phyloP scores from a whole-genome alignment of 495 filamentous ascomycete species.

The Haplographium delicatum region DNA sequence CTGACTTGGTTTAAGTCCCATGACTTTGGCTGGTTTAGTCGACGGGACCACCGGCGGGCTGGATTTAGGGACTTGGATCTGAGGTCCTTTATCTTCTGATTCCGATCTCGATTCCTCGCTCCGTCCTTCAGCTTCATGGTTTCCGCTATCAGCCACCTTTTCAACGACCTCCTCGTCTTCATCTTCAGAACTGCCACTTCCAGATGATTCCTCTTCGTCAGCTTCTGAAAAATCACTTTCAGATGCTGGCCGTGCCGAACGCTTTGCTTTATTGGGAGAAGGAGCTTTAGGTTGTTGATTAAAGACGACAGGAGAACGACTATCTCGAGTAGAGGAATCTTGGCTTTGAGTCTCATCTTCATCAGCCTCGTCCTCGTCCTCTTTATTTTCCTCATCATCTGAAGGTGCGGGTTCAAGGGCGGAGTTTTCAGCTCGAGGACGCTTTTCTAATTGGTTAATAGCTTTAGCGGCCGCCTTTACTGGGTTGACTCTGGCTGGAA shows the following conservation, averaged over 20 bases:
- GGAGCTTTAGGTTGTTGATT: conserved; percentile 4
- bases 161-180: not conserved
- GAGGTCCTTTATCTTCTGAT: conserved; percentile 2
- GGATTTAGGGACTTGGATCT: not conserved
- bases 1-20: not conserved
- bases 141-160: not conserved
- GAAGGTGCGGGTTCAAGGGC: not conserved
- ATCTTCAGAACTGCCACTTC: conserved; percentile 4
- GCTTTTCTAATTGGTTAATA: not conserved
- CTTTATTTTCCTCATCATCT: conserved; percentile 4
- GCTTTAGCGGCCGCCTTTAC: not conserved
- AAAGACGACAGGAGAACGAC: conserved; percentile 23
- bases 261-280: not conserved
- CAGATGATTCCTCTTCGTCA: not conserved
- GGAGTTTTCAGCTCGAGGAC: not conserved
- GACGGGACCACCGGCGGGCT: conserved; percentile 7
- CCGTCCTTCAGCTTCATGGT: not conserved
- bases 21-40: not conserved
- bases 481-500: not conserved
- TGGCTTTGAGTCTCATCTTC: conserved; percentile 12
- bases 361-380: conserved; percentile 7
- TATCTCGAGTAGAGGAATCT: conserved; percentile 15
- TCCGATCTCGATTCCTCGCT: conserved; percentile 3
- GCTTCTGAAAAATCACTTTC: not conserved
- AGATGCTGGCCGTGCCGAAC: not conserved